phyloP scores from a whole-genome alignment of 2,329 filamentous ascomycete species.

The Esteya vermicola region DNA sequence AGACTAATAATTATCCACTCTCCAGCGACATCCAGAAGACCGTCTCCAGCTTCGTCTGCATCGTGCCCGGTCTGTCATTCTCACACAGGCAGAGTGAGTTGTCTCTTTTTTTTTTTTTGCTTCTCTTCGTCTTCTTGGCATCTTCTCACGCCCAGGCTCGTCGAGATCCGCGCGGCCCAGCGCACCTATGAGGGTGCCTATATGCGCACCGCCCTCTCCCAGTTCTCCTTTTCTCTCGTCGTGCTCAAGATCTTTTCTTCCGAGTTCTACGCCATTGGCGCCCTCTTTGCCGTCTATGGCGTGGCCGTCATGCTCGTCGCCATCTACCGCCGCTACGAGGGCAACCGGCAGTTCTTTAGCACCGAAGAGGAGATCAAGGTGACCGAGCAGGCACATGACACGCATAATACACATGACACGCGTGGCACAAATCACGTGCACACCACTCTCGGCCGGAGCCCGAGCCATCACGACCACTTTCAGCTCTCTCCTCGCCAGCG shows the following conservation, averaged over 20 bases:
- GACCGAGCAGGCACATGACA: no score
- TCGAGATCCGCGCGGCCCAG: slow-evolving; percentile 89
- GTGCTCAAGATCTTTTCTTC: slow-evolving; percentile 93
- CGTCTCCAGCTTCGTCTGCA: slow-evolving; percentile 69
- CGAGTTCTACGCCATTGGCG: slow-evolving; percentile 96
- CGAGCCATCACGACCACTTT: no score
- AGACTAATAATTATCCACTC: no score
- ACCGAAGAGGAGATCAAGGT: slow-evolving; percentile 26
- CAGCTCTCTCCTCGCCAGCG: no score
- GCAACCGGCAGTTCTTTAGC: slow-evolving; percentile 86
- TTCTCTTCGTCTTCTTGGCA: slow-evolving; percentile 1
- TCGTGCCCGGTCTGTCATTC: slow-evolving; percentile 66
- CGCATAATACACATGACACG: no score
- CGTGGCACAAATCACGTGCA: no score
- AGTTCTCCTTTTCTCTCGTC: slow-evolving; percentile 90
- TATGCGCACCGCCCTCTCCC: slow-evolving; percentile 81
- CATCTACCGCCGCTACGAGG: slow-evolving; percentile 75
- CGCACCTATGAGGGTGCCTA: slow-evolving; percentile 96
- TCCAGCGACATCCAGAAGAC: slow-evolving; percentile 44
- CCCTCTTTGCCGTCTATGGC: slow-evolving; percentile 85
- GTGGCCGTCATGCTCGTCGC: slow-evolving; percentile 71
- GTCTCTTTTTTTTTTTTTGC: not conserved
- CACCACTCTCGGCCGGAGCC: no score
- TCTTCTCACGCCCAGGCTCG: slow-evolving; percentile 39
- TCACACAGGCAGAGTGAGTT: slow-evolving; percentile 61